These are phyloP conservation scores for Magnaporthiopsis incrustans DNA, from an alignment of 2,329 filamentous ascomycete species.

Conservation along the genomic window DNA sequence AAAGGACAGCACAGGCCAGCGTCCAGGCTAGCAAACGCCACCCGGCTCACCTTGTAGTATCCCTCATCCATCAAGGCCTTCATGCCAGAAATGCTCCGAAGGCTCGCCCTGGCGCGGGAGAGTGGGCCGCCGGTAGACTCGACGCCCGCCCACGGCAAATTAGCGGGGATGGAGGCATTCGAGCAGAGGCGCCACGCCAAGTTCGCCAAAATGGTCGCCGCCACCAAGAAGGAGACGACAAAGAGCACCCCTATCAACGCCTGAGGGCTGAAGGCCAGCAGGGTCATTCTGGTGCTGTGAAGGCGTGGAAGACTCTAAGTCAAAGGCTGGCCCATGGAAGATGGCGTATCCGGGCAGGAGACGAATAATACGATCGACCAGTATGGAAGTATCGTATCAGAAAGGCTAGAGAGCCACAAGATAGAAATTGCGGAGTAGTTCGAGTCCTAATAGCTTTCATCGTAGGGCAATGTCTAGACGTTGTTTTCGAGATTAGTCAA, in stretches of 20 bases:
- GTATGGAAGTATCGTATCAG: no score
- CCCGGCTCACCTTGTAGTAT: conserved; percentile 17
- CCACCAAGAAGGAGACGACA: conserved; percentile 6
- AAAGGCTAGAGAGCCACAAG: no score
- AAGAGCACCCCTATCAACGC: neutral
- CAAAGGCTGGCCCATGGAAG: no score
- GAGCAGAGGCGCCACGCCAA: conserved; percentile 20
- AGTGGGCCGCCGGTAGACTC: conserved; percentile 8
- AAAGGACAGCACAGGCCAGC: neutral
- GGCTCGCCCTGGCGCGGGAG: conserved; percentile 18
- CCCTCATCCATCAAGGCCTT: conserved; percentile 20
- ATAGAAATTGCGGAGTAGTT: no score
- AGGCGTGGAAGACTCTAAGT: neutral
- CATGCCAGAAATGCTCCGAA: conserved; percentile 19
- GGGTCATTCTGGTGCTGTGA: neutral
- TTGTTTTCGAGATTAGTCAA: neutral
- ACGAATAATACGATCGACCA: no score
- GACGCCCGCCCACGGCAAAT: conserved; percentile 21
- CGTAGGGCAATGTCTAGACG: no score
- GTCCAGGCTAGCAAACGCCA: neutral
- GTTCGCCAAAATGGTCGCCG: conserved; percentile 13
- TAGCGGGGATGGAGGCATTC: conserved; percentile 15
- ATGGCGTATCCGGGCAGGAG: no score
- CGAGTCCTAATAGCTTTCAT: no score
- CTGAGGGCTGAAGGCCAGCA: neutral